Conservation (phyloP, 228 moss, liverwort and hornwort species). For the Sphagnum fallax region DNA sequence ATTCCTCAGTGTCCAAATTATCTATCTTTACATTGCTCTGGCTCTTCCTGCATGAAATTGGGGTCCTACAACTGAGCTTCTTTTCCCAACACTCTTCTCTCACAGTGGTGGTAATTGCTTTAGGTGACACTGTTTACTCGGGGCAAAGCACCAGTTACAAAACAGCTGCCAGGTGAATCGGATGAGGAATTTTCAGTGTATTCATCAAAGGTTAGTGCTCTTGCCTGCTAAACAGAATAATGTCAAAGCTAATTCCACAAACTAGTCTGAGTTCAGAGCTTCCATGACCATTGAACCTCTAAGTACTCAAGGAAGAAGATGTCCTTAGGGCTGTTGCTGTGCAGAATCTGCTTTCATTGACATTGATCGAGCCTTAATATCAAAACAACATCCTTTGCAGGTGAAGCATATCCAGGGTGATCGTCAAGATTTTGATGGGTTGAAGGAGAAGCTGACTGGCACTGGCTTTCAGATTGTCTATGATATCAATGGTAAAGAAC, state of each 20-base stretch:
- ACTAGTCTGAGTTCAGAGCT: background rate
- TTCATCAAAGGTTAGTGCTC: constrained; percentile 58
- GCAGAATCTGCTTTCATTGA: too few relatives aligned
- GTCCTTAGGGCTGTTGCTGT: background rate
- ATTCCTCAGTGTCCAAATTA: background rate
- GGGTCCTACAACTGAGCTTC: background rate
- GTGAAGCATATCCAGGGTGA: constrained; percentile 99
- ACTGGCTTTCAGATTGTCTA: constrained; percentile 81
- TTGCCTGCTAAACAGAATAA: background rate
- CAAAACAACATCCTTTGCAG: constrained; percentile 15
- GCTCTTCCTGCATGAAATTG: background rate
- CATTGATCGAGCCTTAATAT: too few relatives aligned
- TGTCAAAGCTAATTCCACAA: background rate
- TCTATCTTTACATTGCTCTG: background rate
- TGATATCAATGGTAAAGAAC: constrained; percentile 76
- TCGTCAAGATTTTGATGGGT: constrained; percentile 80
- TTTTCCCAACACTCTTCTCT: background rate
- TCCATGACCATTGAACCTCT: background rate
- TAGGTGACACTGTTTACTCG: constrained; percentile 95
- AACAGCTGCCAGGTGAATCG: constrained; percentile 83
- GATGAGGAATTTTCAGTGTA: constrained; percentile 75
- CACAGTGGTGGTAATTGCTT: background rate
- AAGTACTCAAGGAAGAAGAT: background rate
- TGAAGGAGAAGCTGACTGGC: constrained; percentile 68
- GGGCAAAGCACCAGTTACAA: constrained; percentile 76